Conservation (phyloP, 768 basidiomycete species). For the Pisolithus orientalis region DNA sequence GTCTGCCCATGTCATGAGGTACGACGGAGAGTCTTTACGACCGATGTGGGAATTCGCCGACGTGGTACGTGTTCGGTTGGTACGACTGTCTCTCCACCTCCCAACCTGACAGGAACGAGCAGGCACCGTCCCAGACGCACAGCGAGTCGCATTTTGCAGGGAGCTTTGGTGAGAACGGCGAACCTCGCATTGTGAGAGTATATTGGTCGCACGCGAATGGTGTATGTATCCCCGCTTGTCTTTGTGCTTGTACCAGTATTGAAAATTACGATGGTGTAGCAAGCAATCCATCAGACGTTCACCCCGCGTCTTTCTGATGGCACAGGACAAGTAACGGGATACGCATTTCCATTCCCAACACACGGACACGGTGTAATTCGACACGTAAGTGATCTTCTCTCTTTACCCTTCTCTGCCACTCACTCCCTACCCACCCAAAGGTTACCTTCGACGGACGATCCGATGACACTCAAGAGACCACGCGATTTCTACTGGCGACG, state of each 20-base stretch:
- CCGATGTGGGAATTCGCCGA: slow-evolving; percentile 51
- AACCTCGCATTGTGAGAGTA: slow-evolving; percentile 53
- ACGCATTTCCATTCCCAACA: slow-evolving; percentile 62
- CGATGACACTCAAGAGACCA: slow-evolving; percentile 28
- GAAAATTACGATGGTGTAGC: slow-evolving; percentile 29
- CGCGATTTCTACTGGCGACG: slow-evolving; percentile 53
- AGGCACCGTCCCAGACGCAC: slow-evolving; percentile 38
- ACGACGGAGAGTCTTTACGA: slow-evolving; percentile 39
- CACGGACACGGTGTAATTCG: slow-evolving; percentile 57
- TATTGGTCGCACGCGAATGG: slow-evolving; percentile 56
- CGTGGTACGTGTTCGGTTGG: slow-evolving; percentile 32
- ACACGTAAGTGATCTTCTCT: slow-evolving; percentile 41
- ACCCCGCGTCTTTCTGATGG: slow-evolving; percentile 42
- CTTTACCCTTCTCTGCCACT: slow-evolving; percentile 10
- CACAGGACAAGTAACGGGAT: slow-evolving; percentile 43
- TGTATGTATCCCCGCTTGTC: slow-evolving; percentile 34
- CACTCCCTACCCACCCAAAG: slow-evolving; percentile 25
- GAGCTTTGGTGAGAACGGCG: slow-evolving; percentile 42
- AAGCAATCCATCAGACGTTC: slow-evolving; percentile 47
- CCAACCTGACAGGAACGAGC: neutral
- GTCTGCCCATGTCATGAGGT: slow-evolving; percentile 47
- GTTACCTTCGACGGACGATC: slow-evolving; percentile 48
- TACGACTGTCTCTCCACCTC: slow-evolving; percentile 10
- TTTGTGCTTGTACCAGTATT: neutral
- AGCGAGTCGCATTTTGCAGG: slow-evolving; percentile 54